Conservation (phyloP, 371 early-diverging fungal genomes). For the Neoconidiobolus thromboides region DNA sequence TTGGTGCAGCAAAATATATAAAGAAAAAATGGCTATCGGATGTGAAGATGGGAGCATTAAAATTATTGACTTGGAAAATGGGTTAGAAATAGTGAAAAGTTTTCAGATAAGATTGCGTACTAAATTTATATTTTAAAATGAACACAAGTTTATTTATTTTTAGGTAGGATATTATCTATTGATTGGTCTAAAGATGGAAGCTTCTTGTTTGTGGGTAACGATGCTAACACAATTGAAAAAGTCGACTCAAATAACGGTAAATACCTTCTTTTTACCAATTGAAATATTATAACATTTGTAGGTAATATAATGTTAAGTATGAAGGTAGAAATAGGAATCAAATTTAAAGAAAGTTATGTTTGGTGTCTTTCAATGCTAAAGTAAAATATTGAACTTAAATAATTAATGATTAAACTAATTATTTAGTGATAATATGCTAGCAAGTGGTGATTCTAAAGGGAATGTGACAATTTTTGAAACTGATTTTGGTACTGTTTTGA, state of each 20-base stretch:
- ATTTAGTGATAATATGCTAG: slow-evolving; percentile 42
- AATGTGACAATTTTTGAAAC: slow-evolving; percentile 75
- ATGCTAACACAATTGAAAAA: slow-evolving; percentile 57
- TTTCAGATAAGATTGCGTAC: slow-evolving; percentile 3
- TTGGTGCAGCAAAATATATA: slow-evolving; percentile 33
- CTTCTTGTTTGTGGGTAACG: slow-evolving; percentile 60
- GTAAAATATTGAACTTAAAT: slow-evolving; percentile 12
- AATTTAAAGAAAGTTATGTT: slow-evolving; percentile 31
- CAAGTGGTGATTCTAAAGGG: slow-evolving; percentile 81
- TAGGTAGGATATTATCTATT: slow-evolving; percentile 56
- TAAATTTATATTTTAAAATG: background rate
- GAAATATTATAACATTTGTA: background rate
- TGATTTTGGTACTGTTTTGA: slow-evolving; percentile 36
- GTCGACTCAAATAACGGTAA: slow-evolving; percentile 38
- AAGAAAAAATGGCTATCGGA: slow-evolving; percentile 51
- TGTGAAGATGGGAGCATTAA: slow-evolving; percentile 87
- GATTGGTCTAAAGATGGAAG: slow-evolving; percentile 62
- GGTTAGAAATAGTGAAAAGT: slow-evolving; percentile 29
- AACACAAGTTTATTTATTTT: background rate
- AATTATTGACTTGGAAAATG: slow-evolving; percentile 59
- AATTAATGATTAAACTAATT: background rate
- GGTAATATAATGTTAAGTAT: slow-evolving; percentile 38
- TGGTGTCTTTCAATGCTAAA: slow-evolving; percentile 31
- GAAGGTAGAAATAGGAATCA: slow-evolving; percentile 41
- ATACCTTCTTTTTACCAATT: background rate